These are phyloP conservation scores for Helotiales sp. DNA, from an alignment of 2,329 filamentous ascomycete species.

Conservation along the genomic window DNA sequence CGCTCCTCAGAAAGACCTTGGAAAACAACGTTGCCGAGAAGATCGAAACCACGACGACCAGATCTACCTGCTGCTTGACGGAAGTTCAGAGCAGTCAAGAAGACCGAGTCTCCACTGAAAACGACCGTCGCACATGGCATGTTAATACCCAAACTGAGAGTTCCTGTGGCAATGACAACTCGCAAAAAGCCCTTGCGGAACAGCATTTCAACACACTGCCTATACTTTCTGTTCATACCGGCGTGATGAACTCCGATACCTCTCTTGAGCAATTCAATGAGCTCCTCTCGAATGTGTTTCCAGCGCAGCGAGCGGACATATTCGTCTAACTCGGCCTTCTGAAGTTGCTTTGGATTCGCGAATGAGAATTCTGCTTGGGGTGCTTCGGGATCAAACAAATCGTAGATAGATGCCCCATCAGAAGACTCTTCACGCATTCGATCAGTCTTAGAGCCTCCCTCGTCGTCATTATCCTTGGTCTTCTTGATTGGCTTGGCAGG, in stretches of 20 bases:
- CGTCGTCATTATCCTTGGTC: conserved; percentile 53
- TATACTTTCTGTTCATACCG: conserved; percentile 78
- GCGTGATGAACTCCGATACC: conserved; percentile 80
- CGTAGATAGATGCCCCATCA: conserved; percentile 60
- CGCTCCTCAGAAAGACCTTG: conserved; percentile 66
- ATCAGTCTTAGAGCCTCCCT: conserved; percentile 60
- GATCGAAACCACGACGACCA: conserved; percentile 79
- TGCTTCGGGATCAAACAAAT: conserved; percentile 69
- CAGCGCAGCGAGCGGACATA: conserved; percentile 57
- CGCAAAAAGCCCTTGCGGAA: conserved; percentile 75
- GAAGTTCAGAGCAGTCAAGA: conserved; percentile 76
- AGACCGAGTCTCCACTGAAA: conserved; percentile 75
- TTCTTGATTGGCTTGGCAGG: conserved; percentile 48
- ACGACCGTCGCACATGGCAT: conserved; percentile 85
- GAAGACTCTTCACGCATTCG: conserved; percentile 60
- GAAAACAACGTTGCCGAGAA: conserved; percentile 82
- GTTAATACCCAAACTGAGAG: conserved; percentile 78
- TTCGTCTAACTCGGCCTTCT: conserved; percentile 61
- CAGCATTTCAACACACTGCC: conserved; percentile 74
- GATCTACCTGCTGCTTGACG: conserved; percentile 78
- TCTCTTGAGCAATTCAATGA: conserved; percentile 66
- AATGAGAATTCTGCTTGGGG: conserved; percentile 70
- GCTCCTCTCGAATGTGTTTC: conserved; percentile 54
- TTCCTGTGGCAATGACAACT: conserved; percentile 77
- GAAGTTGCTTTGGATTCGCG: conserved; percentile 64